Percentiles rank a stretch among this genome's conserved stretches.
Conservation (phyloP, 306 rosid genomes). For the Trifolium dubium region DNA sequence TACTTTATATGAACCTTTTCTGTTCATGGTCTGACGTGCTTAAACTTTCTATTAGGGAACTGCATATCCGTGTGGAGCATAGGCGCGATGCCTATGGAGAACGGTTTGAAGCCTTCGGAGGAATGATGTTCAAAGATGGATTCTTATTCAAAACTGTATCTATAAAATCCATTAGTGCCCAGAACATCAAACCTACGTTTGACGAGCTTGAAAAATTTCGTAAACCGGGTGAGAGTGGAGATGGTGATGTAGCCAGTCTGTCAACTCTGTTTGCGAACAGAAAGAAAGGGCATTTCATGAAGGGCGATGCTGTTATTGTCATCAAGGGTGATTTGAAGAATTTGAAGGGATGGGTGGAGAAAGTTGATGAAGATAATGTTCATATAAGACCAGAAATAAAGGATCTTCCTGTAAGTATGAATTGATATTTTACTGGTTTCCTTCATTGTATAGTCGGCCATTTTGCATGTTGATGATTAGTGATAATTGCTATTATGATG, state of each 20-base stretch:
- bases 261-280: conserved; percentile 89
- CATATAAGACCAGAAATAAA: conserved; percentile 90
- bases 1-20: conserved; percentile 35
- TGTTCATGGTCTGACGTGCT: conserved; percentile 34
- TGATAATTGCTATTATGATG: conserved; percentile 31
- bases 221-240: conserved; percentile 90
- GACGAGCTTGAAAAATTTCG: conserved; percentile 96
- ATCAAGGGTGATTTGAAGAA: conserved; percentile 91
- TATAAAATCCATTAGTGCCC: conserved; percentile 81
- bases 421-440: conserved; percentile 18
- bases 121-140: conserved; percentile 96
- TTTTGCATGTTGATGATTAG: conserved; percentile 15
- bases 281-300: conserved; percentile 96
- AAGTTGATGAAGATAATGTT: conserved; percentile 90
- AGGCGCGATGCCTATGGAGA: conserved; percentile 91
- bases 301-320: conserved; percentile 94
- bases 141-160: conserved; percentile 88
- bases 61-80: conserved; percentile 92
- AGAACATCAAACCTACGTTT: conserved; percentile 85
- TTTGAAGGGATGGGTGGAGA: conserved; percentile 96
- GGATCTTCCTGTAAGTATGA: conserved; percentile 81
- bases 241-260: conserved; percentile 88
- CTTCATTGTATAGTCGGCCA: conserved; percentile 4
- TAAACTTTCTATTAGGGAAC: conserved; percentile 66
- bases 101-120: conserved; percentile 82